Evolutionary conservation across 495 filamentous ascomycete species (phyloP).

Genomic region (Aspergillus coremiiformis): DNA sequence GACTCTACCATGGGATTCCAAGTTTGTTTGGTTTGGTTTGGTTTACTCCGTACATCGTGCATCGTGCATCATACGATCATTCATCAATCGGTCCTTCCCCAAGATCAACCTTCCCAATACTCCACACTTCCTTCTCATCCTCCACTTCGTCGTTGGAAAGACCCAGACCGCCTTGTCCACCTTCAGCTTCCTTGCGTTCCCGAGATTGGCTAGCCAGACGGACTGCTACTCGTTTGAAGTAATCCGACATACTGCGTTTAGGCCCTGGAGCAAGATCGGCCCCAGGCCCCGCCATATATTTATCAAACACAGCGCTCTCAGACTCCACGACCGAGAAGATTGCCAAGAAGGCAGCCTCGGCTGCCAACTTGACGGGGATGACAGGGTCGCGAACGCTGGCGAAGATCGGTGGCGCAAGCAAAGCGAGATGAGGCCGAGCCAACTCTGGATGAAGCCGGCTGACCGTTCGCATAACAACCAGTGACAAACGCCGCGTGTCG

Average conservation of each 20-base stretch:
- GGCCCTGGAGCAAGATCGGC: constrained; percentile 54
- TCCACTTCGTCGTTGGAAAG: constrained; percentile 82
- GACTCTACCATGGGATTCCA: too few relatives aligned
- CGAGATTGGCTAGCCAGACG: constrained; percentile 74
- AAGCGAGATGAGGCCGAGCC: constrained; percentile 66
- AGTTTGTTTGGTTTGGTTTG: too few relatives aligned
- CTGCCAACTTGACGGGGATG: constrained; percentile 94
- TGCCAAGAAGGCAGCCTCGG: constrained; percentile 90
- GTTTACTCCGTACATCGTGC: too few relatives aligned
- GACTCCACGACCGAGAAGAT: constrained; percentile 87
- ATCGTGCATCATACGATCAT: too few relatives aligned
- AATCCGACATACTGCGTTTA: constrained; percentile 91
- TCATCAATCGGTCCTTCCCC: constrained; percentile 57
- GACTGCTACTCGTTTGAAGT: constrained; percentile 88
- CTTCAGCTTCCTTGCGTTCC: constrained; percentile 84
- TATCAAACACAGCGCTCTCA: constrained; percentile 82
- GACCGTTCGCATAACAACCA: constrained; percentile 86
- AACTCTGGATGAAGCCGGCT: constrained; percentile 68
- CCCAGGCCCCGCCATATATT: constrained; percentile 65
- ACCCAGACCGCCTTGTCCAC: constrained; percentile 77
- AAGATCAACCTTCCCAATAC: constrained; percentile 83
- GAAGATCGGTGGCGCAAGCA: constrained; percentile 79
- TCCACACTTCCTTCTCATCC: constrained; percentile 93
- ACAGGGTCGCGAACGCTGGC: constrained; percentile 82
- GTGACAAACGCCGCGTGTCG: constrained; percentile 77